These are phyloP conservation scores for Aspergillus ostianus DNA, from an alignment of 495 filamentous ascomycete genomes.

Conservation along the genomic window DNA sequence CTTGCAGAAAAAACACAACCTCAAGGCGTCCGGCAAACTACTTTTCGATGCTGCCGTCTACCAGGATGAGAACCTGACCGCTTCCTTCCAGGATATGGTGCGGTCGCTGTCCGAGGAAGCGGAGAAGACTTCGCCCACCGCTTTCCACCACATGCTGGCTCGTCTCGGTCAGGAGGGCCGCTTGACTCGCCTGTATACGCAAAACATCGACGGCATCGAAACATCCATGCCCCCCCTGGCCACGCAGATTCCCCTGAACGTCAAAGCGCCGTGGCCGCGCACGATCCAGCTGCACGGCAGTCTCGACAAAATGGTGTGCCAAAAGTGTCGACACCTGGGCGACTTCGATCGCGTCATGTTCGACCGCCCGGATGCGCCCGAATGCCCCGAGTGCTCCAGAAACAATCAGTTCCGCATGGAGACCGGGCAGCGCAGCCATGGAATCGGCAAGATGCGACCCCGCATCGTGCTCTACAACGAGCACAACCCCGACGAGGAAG, in stretches of 20 bases:
- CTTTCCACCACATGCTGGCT: slow-evolving; percentile 92
- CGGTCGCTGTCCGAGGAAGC: slow-evolving; percentile 77
- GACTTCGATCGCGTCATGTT: slow-evolving; percentile 79
- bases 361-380: slow-evolving; percentile 78
- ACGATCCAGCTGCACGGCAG: slow-evolving; percentile 95
- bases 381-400: slow-evolving; percentile 71
- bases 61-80: slow-evolving; percentile 80
- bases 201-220: slow-evolving; percentile 95
- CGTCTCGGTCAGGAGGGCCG: slow-evolving; percentile 85
- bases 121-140: slow-evolving; percentile 72
- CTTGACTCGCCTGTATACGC: slow-evolving; percentile 87
- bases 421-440: slow-evolving; percentile 90
- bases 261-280: slow-evolving; percentile 87
- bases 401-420: slow-evolving; percentile 72
- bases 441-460: slow-evolving; percentile 84
- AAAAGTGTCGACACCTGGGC: slow-evolving; percentile 77
- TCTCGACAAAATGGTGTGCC: slow-evolving; percentile 92
- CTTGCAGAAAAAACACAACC: slow-evolving; percentile 77
- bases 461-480: slow-evolving; percentile 98
- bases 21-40: slow-evolving; percentile 92
- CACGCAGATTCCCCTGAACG: slow-evolving; percentile 69
- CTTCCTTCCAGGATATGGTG: slow-evolving; percentile 93
- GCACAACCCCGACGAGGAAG: slow-evolving; percentile 91
- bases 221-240: slow-evolving; percentile 76
- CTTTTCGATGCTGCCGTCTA: slow-evolving; percentile 98